Percentiles rank a stretch among this genome's conserved stretches.
Evolutionary conservation across 1,284 basidiomycete species (phyloP).

Genomic region (Ceratobasidium sp.): DNA sequence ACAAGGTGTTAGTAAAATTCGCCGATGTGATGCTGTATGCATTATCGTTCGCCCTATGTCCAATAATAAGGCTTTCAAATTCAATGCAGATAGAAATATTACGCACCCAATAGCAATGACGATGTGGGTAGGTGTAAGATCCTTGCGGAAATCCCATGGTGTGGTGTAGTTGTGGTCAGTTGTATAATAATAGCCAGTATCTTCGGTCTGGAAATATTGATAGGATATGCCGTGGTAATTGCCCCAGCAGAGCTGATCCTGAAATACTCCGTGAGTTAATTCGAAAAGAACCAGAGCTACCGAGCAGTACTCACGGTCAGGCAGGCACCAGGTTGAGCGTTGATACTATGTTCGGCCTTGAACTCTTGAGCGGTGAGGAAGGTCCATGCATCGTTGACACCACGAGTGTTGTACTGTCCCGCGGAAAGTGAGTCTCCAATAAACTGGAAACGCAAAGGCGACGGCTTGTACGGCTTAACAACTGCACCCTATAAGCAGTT

Average conservation of each 20-base stretch:
- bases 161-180: constrained; percentile 69
- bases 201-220: constrained; percentile 62
- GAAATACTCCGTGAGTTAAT: neutral
- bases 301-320: constrained; percentile 56
- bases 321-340: constrained; percentile 65
- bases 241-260: constrained; percentile 68
- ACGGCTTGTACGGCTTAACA: constrained; percentile 61
- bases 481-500: constrained; percentile 57
- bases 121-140: constrained; percentile 63
- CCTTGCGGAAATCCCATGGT: constrained; percentile 64
- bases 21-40: constrained; percentile 52
- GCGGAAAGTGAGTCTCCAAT: constrained; percentile 69
- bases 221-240: constrained; percentile 66
- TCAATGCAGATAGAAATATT: neutral
- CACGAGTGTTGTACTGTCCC: constrained; percentile 58
- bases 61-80: constrained; percentile 8
- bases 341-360: constrained; percentile 64
- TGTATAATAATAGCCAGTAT: constrained; percentile 65
- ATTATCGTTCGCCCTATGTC: constrained; percentile 53
- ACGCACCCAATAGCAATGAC: constrained; percentile 66
- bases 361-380: constrained; percentile 64
- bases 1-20: constrained; percentile 63
- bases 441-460: constrained; percentile 63
- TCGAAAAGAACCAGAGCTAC: neutral
- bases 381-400: constrained; percentile 67